A percentile compares a stretch with the other conserved stretches of the same genome.
phyloP scores from a whole-genome alignment of 768 basidiomycete species.

The Clitopilus passeckerianus region DNA sequence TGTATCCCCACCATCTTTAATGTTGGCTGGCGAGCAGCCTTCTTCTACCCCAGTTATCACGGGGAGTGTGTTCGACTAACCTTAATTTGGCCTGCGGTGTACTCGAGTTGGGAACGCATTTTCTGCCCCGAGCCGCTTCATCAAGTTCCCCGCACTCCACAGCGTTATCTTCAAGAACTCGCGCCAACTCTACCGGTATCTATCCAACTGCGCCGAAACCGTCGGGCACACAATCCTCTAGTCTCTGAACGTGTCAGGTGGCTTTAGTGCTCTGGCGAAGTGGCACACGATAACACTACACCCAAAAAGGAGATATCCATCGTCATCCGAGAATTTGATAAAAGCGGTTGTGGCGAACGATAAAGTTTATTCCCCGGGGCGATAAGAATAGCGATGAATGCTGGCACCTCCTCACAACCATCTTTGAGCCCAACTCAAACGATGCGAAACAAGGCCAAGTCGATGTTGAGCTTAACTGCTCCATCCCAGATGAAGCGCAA shows the following conservation, averaged over 20 bases:
- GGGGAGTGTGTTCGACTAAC: background rate
- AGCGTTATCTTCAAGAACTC: background rate
- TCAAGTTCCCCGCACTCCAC: background rate
- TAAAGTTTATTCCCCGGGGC: background rate
- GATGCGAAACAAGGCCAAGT: background rate
- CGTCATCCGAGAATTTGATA: background rate
- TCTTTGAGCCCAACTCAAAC: background rate
- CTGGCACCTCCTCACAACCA: background rate
- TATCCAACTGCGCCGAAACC: background rate
- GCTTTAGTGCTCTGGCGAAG: background rate
- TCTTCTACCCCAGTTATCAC: background rate
- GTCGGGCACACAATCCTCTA: background rate
- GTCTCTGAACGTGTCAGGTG: background rate
- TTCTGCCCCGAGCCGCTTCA: background rate
- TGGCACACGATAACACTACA: background rate
- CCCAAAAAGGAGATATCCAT: constrained; percentile 1
- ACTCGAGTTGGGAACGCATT: background rate
- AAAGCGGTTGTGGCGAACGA: background rate
- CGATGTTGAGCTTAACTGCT: background rate
- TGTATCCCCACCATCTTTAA: background rate
- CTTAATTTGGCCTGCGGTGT: background rate
- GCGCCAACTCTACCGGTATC: background rate
- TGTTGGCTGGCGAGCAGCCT: background rate
- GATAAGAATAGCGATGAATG: background rate
- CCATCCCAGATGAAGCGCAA: background rate